Evolutionary conservation across 192 early-diverging fungal genomes (phyloP), one percentile per base, ranked within the genome.

Genomic region (Coemansia sp.): DNA sequence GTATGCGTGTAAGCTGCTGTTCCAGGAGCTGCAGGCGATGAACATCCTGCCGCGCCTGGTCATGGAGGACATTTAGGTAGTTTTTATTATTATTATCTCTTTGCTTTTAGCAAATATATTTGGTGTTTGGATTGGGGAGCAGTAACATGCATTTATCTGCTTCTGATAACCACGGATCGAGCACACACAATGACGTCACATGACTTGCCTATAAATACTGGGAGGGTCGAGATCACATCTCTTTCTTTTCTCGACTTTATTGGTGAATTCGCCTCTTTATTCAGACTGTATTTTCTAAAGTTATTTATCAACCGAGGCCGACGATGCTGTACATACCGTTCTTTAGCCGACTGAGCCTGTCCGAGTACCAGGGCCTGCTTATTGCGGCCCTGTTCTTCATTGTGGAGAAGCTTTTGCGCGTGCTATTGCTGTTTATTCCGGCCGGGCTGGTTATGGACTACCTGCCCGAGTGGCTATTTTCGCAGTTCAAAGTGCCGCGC

Each of bases 21-120:
- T 98, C 90, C 96, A 98, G 81, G 96, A 98, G 69, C 69, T 98
- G 55, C 90, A 92, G 84, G 81, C 88, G 35, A 98, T 98, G 95
- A 98, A 98, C 62, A 89, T 95, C 62, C 84, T 90, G 46, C 92
- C 93, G 7, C 67, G 86, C 9, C 77, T 91, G n/a, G 71, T 84
- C n/a, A 82, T 90, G 47, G 81, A 81, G 50, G 81, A 85, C 51
- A 75, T 71, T 35, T 81, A 27, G 53, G 4, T n/a, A n/a, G n/a
- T n/a, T n/a, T n/a, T n/a, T n/a, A n/a, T n/a, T n/a, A n/a, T n/a
- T n/a, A n/a, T n/a, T n/a, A n/a, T n/a, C n/a, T n/a, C 7, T 50
- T 12, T 48, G 42, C 16, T 44, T 44, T 44, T 44, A 16, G 35
- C 35, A 38, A n/a, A n/a, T n/a, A n/a, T n/a, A n/a, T n/a, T n/a